These are phyloP conservation scores for Salix purpurea DNA, from an alignment of 345 rosid species.

Conservation along the genomic window DNA sequence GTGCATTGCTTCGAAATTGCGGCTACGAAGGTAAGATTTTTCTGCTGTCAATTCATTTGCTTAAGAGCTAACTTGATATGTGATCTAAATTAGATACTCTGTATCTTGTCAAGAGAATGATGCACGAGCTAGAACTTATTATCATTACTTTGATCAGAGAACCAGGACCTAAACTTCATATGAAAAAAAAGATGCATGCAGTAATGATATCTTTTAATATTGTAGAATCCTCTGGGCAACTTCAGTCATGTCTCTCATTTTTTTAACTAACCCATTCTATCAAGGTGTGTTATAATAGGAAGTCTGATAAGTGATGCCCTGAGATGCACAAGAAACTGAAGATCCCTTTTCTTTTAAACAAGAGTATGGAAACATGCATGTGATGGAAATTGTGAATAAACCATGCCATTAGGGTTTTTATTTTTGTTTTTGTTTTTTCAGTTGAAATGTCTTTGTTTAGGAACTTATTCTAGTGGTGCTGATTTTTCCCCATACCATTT, in stretches of 20 bases:
- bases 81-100: background rate
- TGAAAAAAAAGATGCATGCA: background rate
- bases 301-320: background rate
- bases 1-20: slow-evolving; percentile 39
- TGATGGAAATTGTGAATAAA: background rate
- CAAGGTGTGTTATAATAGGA: background rate
- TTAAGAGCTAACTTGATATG: background rate
- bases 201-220: background rate
- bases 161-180: background rate
- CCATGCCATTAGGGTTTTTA: background rate
- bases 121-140: background rate
- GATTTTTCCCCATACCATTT: background rate
- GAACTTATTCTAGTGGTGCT: background rate
- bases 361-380: background rate
- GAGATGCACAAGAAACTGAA: background rate
- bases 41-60: background rate
- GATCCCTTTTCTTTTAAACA: background rate
- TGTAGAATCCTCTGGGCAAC: background rate
- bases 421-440: background rate
- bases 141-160: background rate
- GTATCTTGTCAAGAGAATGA: background rate
- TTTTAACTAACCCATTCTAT: background rate
- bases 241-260: background rate
- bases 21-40: slow-evolving; percentile 37
- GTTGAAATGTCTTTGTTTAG: background rate